Evolutionary conservation across 495 filamentous ascomycete species (phyloP), one percentile per base, ranked within the genome.

Genomic region (Trichoderma virens): DNA sequence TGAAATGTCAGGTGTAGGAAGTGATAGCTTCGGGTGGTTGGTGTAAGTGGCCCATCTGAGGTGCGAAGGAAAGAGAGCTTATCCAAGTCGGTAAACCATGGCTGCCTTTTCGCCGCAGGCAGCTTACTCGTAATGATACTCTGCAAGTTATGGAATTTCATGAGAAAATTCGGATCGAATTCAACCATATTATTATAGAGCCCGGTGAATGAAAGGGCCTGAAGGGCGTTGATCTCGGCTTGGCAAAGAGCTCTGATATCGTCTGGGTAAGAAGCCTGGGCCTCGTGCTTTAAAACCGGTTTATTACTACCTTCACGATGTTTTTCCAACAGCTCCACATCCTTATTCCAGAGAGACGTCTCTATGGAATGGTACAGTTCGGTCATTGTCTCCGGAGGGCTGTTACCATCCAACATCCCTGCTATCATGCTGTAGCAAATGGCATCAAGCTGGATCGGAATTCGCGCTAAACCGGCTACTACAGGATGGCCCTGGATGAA

Each of bases 381-480:
- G 8, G 63, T 64, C 45, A 64, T 60, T 0, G 63, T 64, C 20
- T 60, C 32, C 0, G 41, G 39, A 18, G 23, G 27, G 2, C 47
- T 60, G 2, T 31, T 13, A 6, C 23, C 20, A 60, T 60, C 31
- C 31, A 34, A 18, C 14, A 5, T 13, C 11, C 56, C n/a, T 14
- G 66, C 60, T 30, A 68, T 47, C 70, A 71, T 72, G 56, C 41
- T 70, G 61, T 69, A 75, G 64, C 75, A 78, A 3, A 78, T 60
- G 16, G 74, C 73, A 68, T 76, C 75, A 25, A 78, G 66, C 63
- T 73, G 73, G 61, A 78, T 72, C 0, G 74, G 76, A 38, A 79
- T 79, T 34, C 67, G 74, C 31, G 73, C 66, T 43, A 77, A 69
- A 23, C 65, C 70, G 38, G 71, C 41, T n/a, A 78, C 72, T 0